A percentile compares a stretch with the other conserved stretches of the same genome.
Evolutionary conservation across 2,329 filamentous ascomycete genomes (phyloP).

Genomic region (Beauveria brongniartii): DNA sequence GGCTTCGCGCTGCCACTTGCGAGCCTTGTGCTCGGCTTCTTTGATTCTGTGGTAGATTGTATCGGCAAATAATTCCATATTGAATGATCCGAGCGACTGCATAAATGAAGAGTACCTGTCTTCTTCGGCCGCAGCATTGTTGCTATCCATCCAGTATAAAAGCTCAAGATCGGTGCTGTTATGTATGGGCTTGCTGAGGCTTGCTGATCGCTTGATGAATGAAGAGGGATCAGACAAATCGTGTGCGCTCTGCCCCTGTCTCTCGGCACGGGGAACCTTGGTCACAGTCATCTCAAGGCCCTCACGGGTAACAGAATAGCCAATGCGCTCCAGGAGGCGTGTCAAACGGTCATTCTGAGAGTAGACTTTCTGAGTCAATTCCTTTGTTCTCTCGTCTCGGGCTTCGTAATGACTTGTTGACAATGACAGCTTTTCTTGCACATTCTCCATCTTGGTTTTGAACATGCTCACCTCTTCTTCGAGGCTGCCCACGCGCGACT

Average conservation of each 20-base stretch:
- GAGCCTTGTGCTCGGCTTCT: constrained; percentile 85
- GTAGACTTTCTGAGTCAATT: constrained; percentile 76
- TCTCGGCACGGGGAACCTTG: constrained; percentile 56
- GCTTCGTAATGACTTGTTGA: constrained; percentile 55
- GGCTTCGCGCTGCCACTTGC: constrained; percentile 87
- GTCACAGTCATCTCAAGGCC: constrained; percentile 67
- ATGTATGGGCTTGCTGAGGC: constrained; percentile 44
- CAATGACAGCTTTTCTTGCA: constrained; percentile 43
- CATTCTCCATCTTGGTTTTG: constrained; percentile 53
- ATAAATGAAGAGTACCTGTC: constrained; percentile 70
- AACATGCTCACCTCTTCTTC: constrained; percentile 67
- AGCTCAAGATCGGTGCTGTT: constrained; percentile 63
- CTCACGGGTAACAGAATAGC: constrained; percentile 71
- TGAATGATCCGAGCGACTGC: constrained; percentile 65
- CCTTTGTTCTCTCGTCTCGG: constrained; percentile 66
- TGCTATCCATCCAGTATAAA: constrained; percentile 73
- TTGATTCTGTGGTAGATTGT: constrained; percentile 82
- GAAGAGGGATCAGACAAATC: constrained; percentile 49
- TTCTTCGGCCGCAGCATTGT: constrained; percentile 57
- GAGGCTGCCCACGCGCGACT: constrained; percentile 65
- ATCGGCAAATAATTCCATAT: constrained; percentile 76
- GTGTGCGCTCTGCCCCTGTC: constrained; percentile 45
- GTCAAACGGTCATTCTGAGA: constrained; percentile 77
- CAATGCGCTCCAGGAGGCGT: constrained; percentile 76
- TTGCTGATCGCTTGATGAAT: constrained; percentile 46